Evolutionary conservation across 805 yeast genomes (phyloP), one percentile per base, ranked within the genome.

Genomic region (Starmerella cellae): DNA sequence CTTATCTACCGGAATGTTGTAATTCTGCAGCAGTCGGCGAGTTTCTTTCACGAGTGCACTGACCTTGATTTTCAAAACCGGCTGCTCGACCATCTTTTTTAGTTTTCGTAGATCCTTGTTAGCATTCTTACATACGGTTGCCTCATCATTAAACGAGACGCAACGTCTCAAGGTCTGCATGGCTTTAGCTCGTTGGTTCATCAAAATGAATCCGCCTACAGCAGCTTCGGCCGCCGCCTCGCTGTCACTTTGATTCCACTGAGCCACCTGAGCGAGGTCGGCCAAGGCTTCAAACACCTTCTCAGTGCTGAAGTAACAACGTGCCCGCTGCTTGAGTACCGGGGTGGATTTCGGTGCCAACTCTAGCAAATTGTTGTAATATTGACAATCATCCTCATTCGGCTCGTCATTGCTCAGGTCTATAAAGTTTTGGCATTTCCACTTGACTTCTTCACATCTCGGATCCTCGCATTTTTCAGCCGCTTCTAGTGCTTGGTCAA

Each of bases 61-160:
- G 28, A 50, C 37, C 38, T 43, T 42, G 14, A 53, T 34, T 18
- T 37, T 37, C 22, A 13, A 28, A 28, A 42, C 40, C 17, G 45
- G 44, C 28, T 32, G 24, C 18, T 54, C 46, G 21, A 60, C 47
- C 37, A 38, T 32, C 41, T 57, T 56, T 41, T 58, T 52, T 10
- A 53, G 47, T 38, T 45, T 35, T 21, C 60, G 49, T 23, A 60
- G 50, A 41, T 44, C 43, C 46, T 53, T 56, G 38, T 53, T 50
- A 9, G 62, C 52, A 48, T 61, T 45, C 51, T 76, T 74, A 59
- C 94, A 84, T 2, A 60, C 62, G 22, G 62, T 62, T 49, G 69
- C 71, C 48, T 83, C 95, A 59, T 83, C 81, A 59, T 88, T 88
- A 35, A 74, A 69, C 42, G 80, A 75, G 38, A 88, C 63, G 57